Percentiles rank a stretch among this genome's conserved stretches.
Conservation (phyloP, 1,284 basidiomycete genomes). For the Leccinum pachyderme region DNA sequence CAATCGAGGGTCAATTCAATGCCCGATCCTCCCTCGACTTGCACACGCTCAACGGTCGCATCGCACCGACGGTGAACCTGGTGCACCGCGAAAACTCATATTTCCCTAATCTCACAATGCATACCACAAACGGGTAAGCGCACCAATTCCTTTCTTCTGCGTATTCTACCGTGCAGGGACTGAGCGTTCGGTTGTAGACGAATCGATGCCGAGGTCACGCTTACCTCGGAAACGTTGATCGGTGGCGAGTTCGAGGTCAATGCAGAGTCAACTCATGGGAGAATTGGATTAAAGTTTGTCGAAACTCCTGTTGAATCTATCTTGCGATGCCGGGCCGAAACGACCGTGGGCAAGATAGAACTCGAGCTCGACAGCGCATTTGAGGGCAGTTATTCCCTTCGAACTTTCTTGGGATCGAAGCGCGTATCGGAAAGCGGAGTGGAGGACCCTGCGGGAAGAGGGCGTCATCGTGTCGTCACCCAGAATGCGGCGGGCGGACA, state of each 20-base stretch:
- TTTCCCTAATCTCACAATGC: conserved; percentile 27
- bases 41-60: conserved; percentile 37
- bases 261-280: conserved; percentile 28
- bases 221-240: conserved; percentile 24
- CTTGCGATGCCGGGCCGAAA: conserved; percentile 35
- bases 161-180: not conserved
- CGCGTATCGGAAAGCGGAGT: conserved; percentile 21
- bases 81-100: conserved; percentile 28
- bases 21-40: conserved; percentile 36
- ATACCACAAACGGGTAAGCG: conserved; percentile 41
- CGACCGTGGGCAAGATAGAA: conserved; percentile 33
- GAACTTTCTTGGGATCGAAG: conserved; percentile 24
- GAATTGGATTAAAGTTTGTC: conserved; percentile 34
- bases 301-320: conserved; percentile 40
- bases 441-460: conserved; percentile 41
- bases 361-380: conserved; percentile 40
- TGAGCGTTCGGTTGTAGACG: conserved; percentile 24
- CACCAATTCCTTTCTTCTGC: not conserved
- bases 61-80: conserved; percentile 37
- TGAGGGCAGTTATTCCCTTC: conserved; percentile 43
- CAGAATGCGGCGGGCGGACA: conserved; percentile 1
- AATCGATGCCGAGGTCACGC: conserved; percentile 31
- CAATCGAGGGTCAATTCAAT: conserved; percentile 44
- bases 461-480: conserved; percentile 32
- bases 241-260: conserved; percentile 39